Percentiles rank a stretch among this genome's conserved stretches.
Conservation (phyloP, 1,284 basidiomycete genomes). For the Fomitopsis schrenkii region DNA sequence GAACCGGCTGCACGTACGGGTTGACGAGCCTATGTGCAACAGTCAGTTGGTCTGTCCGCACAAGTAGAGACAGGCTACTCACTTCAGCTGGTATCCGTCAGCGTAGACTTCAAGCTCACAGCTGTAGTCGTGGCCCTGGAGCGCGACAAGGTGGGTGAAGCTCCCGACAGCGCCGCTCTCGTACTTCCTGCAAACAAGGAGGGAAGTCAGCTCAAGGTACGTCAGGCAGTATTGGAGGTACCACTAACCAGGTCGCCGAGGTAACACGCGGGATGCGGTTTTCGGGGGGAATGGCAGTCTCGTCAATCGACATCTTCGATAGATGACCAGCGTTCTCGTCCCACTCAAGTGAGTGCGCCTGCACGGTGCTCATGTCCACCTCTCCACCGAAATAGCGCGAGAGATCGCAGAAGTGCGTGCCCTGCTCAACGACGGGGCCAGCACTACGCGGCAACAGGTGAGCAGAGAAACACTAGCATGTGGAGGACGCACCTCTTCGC, state of each 20-base stretch:
- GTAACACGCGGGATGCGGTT: constrained; percentile 82
- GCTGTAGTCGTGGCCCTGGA: constrained; percentile 89
- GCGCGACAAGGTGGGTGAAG: constrained; percentile 83
- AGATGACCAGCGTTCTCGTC: constrained; percentile 87
- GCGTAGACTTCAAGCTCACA: constrained; percentile 92
- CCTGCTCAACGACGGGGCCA: constrained; percentile 96
- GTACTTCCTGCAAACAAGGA: constrained; percentile 70
- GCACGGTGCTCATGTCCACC: constrained; percentile 83
- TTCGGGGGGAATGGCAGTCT: constrained; percentile 71
- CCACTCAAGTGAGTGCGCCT: constrained; percentile 87
- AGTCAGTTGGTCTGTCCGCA: not conserved
- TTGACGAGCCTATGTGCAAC: constrained; percentile 68
- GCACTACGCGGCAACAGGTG: constrained; percentile 40
- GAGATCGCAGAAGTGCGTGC: constrained; percentile 88
- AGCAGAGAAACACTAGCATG: constrained; percentile 33
- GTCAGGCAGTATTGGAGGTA: constrained; percentile 3
- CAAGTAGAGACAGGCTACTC: constrained; percentile 8
- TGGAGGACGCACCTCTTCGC: constrained; percentile 70
- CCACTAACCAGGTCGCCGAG: constrained; percentile 64
- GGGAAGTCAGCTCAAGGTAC: not conserved
- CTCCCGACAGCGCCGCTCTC: constrained; percentile 88
- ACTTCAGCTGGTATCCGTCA: constrained; percentile 85
- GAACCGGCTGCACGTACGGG: constrained; percentile 80
- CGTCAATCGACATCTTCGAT: constrained; percentile 78
- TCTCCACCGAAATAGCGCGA: constrained; percentile 98